phyloP scores from a whole-genome alignment of 257 asterid genomes.

The Perilla frutescens region DNA sequence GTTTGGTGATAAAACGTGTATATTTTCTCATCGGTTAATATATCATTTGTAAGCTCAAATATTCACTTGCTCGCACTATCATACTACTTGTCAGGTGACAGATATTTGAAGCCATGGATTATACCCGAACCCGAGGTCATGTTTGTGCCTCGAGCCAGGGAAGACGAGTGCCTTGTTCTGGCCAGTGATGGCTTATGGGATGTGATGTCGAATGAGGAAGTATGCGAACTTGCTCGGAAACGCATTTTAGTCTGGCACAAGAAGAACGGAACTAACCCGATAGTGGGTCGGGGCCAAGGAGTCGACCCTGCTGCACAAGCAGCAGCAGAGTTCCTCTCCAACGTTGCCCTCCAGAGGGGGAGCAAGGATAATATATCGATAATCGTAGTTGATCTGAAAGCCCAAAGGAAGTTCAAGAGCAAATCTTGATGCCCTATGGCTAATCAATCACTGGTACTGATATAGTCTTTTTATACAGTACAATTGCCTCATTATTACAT shows the following conservation, averaged over 20 bases:
- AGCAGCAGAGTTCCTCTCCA: conserved; percentile 77
- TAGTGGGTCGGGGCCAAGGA: conserved; percentile 57
- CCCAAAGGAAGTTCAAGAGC: conserved; percentile 76
- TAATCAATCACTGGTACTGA: not conserved
- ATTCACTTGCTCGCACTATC: not conserved
- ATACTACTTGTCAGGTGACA: conserved; percentile 58
- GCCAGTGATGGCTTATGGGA: conserved; percentile 94
- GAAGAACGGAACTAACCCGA: conserved; percentile 60
- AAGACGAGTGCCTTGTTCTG: conserved; percentile 77
- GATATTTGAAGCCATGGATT: conserved; percentile 85
- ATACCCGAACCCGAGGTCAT: conserved; percentile 83
- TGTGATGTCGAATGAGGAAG: conserved; percentile 81
- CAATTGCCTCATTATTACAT: conserved; percentile 42
- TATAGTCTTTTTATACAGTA: conserved; percentile 31
- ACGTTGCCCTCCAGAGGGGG: conserved; percentile 76
- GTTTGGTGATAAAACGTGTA: too few relatives aligned
- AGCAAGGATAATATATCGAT: conserved; percentile 80
- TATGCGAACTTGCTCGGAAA: conserved; percentile 68
- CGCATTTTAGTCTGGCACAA: conserved; percentile 83
- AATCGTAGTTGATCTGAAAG: conserved; percentile 77
- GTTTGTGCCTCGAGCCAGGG: conserved; percentile 79
- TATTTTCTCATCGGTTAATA: too few relatives aligned
- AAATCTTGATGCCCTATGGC: conserved; percentile 51
- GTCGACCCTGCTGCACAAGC: conserved; percentile 85
- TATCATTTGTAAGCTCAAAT: not conserved